Base-by-base conservation (phyloP, 108 stramenopile species). In the Conticribra weissflogii region DNA sequence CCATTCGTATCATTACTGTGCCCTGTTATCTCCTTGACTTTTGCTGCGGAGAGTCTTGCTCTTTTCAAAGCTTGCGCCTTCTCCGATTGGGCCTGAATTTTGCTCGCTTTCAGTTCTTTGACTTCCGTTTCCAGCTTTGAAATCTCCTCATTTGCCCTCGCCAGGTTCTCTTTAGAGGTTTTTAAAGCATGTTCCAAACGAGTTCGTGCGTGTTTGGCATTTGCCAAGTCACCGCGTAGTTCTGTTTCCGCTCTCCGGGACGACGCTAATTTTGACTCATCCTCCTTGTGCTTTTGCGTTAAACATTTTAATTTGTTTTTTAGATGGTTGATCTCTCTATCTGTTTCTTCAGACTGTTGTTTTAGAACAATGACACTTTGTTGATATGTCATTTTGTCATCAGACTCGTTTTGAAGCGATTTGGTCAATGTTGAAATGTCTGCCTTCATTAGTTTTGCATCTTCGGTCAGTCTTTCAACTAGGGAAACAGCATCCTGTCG, bases 131-230 rank as follows among this genome's bases (percentile, higher is more conserved):
- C 59, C 59, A 67, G 19, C 54, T 72, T 60, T 22, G 47, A 25
- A 7, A 79, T 62, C 29, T 59, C 30, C 45, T 79, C 54, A 23
- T 67, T 65, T 8, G 69, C 53, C 1, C 44, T 52, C 3, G 52
- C 28, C 19, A 61, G 28, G 8, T 61, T 54, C 8, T 65, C 70
- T 18, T 22, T 55, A 28, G 56, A 31, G 3, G 24, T 47, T 36
- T 72, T 66, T 18, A 79, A 54, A 24, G 31, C 49, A 17, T 24
- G 27, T 31, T 79, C 78, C 8, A 53, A 63, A 8, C 78, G 70
- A 25, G 71, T 59, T 24, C 59, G 32, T 14, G 69, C 78, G 48
- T 72, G 78, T 44, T 71, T 60, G 22, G 58, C 48, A 12, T 67
- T 60, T 21, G 66, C 66, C 3, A 72, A 52, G 12, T 41, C 12